Evolutionary conservation across 129 eudicot genomes (phyloP).

Genomic region (Ambrosia artemisiifolia): DNA sequence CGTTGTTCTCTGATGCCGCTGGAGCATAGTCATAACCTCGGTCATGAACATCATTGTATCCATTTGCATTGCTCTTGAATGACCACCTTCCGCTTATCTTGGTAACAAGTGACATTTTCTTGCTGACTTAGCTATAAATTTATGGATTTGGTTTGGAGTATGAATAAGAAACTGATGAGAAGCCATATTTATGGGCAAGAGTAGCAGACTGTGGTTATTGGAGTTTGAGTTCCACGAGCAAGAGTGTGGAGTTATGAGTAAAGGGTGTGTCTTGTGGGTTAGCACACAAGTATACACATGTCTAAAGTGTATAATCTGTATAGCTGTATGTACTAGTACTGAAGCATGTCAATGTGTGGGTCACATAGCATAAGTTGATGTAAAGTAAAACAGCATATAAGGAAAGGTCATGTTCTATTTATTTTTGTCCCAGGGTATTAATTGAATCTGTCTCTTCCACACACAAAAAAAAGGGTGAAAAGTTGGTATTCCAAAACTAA

Average conservation of each 20-base stretch:
- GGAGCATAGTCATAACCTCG: slow-evolving; percentile 15
- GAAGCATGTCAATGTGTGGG: slow-evolving; percentile 9
- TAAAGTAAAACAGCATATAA: neutral
- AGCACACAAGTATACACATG: slow-evolving; percentile 4
- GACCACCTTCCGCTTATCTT: slow-evolving; percentile 6
- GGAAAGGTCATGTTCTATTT: neutral
- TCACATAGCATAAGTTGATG: neutral
- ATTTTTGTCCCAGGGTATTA: neutral
- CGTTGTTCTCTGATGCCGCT: neutral
- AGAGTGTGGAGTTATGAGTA: slow-evolving; percentile 24
- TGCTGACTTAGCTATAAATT: neutral
- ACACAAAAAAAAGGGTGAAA: neutral
- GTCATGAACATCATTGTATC: slow-evolving; percentile 14
- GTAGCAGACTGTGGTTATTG: neutral
- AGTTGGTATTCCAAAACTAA: neutral
- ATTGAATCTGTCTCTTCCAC: neutral
- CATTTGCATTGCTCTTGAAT: slow-evolving; percentile 18
- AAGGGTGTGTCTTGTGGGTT: slow-evolving; percentile 13
- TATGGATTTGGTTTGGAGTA: slow-evolving; percentile 1
- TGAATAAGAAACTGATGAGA: neutral
- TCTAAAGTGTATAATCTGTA: neutral
- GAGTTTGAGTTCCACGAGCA: slow-evolving; percentile 5
- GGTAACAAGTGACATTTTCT: slow-evolving; percentile 19
- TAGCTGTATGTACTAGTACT: neutral
- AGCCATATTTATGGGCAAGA: slow-evolving; percentile 20